Conservation (phyloP, 148 eudicot genomes). For the Polygonum aviculare region DNA sequence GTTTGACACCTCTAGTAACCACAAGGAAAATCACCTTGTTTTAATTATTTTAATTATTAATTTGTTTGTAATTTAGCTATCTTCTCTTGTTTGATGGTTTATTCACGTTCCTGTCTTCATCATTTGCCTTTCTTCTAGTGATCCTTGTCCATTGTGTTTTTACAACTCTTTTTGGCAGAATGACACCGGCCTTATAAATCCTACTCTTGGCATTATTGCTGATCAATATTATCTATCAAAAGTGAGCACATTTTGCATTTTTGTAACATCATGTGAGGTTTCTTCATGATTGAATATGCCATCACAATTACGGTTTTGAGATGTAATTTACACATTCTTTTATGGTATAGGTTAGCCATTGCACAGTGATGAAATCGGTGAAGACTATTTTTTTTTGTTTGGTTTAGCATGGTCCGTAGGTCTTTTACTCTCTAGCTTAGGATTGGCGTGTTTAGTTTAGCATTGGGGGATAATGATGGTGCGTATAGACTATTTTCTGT, state of each 20-base stretch:
- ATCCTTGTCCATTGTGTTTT: not conserved
- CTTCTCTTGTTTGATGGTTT: not conserved
- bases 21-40: no score
- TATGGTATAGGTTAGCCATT: slow-evolving; percentile 64
- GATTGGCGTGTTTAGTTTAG: not conserved
- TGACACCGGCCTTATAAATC: slow-evolving; percentile 67
- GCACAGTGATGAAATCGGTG: slow-evolving; percentile 80
- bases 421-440: slow-evolving; percentile 20
- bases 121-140: no score
- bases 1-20: no score
- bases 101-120: no score
- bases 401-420: slow-evolving; percentile 90
- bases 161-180: slow-evolving; percentile 81
- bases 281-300: not conserved
- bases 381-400: slow-evolving; percentile 19
- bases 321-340: slow-evolving; percentile 12
- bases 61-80: not conserved
- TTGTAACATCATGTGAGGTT: slow-evolving; percentile 66
- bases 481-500: not conserved
- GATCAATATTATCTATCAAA: slow-evolving; percentile 53
- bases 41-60: no score
- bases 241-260: slow-evolving; percentile 80
- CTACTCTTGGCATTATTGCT: slow-evolving; percentile 74
- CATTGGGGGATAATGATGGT: not conserved
- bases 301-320: slow-evolving; percentile 2